Percentiles rank a stretch among this genome's conserved stretches.
Conservation (phyloP, 495 filamentous ascomycete species). For the Podospora australis region DNA sequence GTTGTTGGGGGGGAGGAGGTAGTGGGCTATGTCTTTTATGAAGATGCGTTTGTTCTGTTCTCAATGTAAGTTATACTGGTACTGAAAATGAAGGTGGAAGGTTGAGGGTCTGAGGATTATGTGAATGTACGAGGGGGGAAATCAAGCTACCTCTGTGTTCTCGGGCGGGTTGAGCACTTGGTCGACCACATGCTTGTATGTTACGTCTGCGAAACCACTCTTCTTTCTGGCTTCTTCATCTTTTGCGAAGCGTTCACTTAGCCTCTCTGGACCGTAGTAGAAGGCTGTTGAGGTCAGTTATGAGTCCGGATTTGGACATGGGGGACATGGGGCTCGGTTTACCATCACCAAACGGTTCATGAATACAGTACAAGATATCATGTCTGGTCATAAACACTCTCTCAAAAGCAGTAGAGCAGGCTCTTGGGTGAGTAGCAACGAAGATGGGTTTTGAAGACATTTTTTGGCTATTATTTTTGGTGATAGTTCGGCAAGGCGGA, state of each 20-base stretch:
- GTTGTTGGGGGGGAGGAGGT: slow-evolving; percentile 69
- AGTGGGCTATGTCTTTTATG: slow-evolving; percentile 96
- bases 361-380: slow-evolving; percentile 71
- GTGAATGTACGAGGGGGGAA: neutral
- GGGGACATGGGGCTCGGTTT: too few relatives aligned
- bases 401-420: slow-evolving; percentile 95
- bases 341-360: slow-evolving; percentile 96
- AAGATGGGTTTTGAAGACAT: slow-evolving; percentile 84
- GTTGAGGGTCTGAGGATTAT: neutral
- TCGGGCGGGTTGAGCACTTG: slow-evolving; percentile 54
- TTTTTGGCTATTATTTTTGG: too few relatives aligned
- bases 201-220: slow-evolving; percentile 70
- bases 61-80: neutral
- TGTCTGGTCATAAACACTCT: slow-evolving; percentile 92
- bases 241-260: slow-evolving; percentile 66
- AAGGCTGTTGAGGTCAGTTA: too few relatives aligned
- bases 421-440: slow-evolving; percentile 84
- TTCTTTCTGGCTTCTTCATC: slow-evolving; percentile 61
- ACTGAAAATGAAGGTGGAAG: neutral
- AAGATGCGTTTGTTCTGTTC: slow-evolving; percentile 77
- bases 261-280: slow-evolving; percentile 86
- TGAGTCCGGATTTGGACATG: too few relatives aligned
- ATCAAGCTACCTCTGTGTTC: slow-evolving; percentile 43
- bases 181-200: slow-evolving; percentile 70
- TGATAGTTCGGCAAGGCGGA: too few relatives aligned